phyloP scores from a whole-genome alignment of 345 rosid genomes.

The Raphanus raphanistrum region DNA sequence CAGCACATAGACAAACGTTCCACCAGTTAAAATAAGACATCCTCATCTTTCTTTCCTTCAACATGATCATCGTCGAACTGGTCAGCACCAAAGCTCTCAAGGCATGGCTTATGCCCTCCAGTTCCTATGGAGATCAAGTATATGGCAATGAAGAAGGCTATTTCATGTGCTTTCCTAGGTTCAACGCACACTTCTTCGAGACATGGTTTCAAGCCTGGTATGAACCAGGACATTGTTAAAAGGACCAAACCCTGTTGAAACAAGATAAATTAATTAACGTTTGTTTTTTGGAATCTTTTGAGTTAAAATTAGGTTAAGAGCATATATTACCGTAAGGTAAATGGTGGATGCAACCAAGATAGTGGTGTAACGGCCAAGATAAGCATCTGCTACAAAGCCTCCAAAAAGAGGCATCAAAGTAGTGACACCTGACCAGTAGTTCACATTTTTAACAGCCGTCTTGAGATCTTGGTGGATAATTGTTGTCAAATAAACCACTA shows the following conservation, averaged over 20 bases:
- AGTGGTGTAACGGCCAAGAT: slow-evolving; percentile 69
- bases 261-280: not conserved
- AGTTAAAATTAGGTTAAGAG: not conserved
- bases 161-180: slow-evolving; percentile 65
- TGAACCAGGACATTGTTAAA: slow-evolving; percentile 66
- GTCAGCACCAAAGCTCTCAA: slow-evolving; percentile 98
- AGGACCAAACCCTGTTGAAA: slow-evolving; percentile 67
- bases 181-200: slow-evolving; percentile 46
- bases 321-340: slow-evolving; percentile 60
- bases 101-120: slow-evolving; percentile 92
- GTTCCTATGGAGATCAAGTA: slow-evolving; percentile 87
- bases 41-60: slow-evolving; percentile 74
- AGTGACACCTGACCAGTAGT: slow-evolving; percentile 91
- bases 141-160: slow-evolving; percentile 70
- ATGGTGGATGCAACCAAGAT: slow-evolving; percentile 55
- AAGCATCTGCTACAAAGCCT: slow-evolving; percentile 92
- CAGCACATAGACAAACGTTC: slow-evolving; percentile 70
- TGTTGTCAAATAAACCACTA: slow-evolving; percentile 74
- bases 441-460: slow-evolving; percentile 73
- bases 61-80: slow-evolving; percentile 81
- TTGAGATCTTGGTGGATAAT: slow-evolving; percentile 84
- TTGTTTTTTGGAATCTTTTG: not conserved
- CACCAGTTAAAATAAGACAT: slow-evolving; percentile 98
- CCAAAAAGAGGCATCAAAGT: slow-evolving; percentile 93
- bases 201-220: slow-evolving; percentile 73